Evolutionary conservation across 1,284 basidiomycete genomes (phyloP), one percentile per base, ranked within the genome.

Genomic region (Apiotrichum laibachii): DNA sequence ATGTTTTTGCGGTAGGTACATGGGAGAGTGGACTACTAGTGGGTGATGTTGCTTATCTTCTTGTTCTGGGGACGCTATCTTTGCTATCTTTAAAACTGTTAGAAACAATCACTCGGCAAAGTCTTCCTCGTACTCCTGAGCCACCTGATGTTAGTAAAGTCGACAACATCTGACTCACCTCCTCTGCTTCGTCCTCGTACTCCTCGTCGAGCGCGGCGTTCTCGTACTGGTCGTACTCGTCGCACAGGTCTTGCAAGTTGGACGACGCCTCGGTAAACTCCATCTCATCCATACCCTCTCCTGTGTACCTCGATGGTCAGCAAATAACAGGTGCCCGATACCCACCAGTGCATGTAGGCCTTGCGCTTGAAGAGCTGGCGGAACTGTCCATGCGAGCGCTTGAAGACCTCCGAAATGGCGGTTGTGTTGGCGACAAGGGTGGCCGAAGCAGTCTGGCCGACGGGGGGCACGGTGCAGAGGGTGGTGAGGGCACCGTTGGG

Each of bases 251-350:
- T 22, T 69, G 62, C 62, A 79, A 64, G 67, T 77, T 77, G 51
- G 68, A 68, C 53, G 49, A 50, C n/a, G 49, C 49, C 49, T 31
- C 92, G 1, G 89, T 86, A 78, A 96, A 94, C 78, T 95, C 92
- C 88, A 93, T 88, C 51, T 85, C 77, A 74, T 92, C 90, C 92
- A 92, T 92, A 55, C 92, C 92, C 76, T 93, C 91, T 26, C 86
- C 88, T 19, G 87, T 89, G 78, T 31, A 31, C 26, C 26, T 31
- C 7, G 26, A 31, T 31, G 26, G 26, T 31, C 26, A 31, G 26
- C 26, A 31, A 31, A 31, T 31, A 31, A 31, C 26, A n/a, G 26
- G 26, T 7, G 26, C 26, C 4, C 4, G 26, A 31, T 31, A 31
- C 26, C 7, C 92, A 93, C 73, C 91, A 93, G 76, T 95, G 91